A percentile compares a stretch with the other conserved stretches of the same genome.
Evolutionary conservation across 1,284 basidiomycete species (phyloP).

Genomic region (Cryptococcus amylolentus): DNA sequence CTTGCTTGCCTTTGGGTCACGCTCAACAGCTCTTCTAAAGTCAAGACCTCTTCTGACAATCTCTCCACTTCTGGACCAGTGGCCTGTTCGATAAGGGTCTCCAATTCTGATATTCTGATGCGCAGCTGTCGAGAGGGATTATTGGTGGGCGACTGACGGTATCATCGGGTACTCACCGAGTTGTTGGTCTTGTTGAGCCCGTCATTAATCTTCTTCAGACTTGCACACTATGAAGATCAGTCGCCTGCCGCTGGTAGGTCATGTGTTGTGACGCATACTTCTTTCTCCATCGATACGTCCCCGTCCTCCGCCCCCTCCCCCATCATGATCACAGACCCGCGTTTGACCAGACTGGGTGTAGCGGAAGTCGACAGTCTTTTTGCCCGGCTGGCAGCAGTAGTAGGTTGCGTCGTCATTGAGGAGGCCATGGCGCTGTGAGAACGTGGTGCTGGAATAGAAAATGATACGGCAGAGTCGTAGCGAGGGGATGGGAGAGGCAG

Average conservation of each 20-base stretch:
- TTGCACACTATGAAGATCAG: background rate
- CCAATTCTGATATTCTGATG: slow-evolving; percentile 8
- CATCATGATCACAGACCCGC: background rate
- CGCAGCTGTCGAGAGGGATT: slow-evolving; percentile 5
- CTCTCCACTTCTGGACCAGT: slow-evolving; percentile 11
- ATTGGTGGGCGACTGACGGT: background rate
- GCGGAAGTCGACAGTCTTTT: background rate
- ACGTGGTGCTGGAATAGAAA: too few relatives aligned
- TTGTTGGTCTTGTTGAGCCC: slow-evolving; percentile 5
- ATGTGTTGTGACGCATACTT: too few relatives aligned
- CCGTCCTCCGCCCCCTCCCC: background rate
- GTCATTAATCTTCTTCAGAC: background rate
- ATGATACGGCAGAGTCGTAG: too few relatives aligned
- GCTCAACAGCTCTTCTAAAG: slow-evolving; percentile 26
- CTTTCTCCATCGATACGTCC: background rate
- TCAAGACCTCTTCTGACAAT: slow-evolving; percentile 10
- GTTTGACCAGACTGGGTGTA: background rate
- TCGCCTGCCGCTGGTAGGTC: too few relatives aligned
- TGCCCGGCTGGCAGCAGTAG: too few relatives aligned
- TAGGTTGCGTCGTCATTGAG: too few relatives aligned
- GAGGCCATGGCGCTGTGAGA: too few relatives aligned
- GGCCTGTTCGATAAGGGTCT: slow-evolving; percentile 5
- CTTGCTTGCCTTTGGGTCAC: slow-evolving; percentile 29
- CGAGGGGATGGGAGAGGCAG: too few relatives aligned
- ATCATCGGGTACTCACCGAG: background rate